A percentile compares a stretch with the other conserved stretches of the same genome.
These are phyloP conservation scores for Gigaspora rosea DNA, from an alignment of 192 early-diverging fungal genomes.

Conservation along the genomic window DNA sequence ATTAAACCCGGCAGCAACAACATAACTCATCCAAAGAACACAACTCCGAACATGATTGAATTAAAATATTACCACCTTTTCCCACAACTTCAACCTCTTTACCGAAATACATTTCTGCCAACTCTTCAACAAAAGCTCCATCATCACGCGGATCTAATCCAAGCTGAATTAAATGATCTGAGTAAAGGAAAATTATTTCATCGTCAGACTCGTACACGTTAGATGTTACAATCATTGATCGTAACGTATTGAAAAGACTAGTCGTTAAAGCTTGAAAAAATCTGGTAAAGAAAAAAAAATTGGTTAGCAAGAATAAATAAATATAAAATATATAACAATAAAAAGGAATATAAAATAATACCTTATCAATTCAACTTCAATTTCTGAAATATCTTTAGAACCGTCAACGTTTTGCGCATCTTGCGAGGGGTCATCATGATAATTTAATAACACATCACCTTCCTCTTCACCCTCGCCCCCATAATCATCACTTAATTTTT, in stretches of 20 bases:
- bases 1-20: background rate
- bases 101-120: slow-evolving; percentile 49
- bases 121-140: slow-evolving; percentile 42
- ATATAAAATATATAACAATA: background rate
- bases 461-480: slow-evolving; percentile 10
- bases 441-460: slow-evolving; percentile 8
- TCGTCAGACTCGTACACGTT: slow-evolving; percentile 21
- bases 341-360: slow-evolving; percentile 10
- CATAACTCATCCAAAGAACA: background rate
- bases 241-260: slow-evolving; percentile 33
- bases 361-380: slow-evolving; percentile 38
- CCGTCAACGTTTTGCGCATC: slow-evolving; percentile 11
- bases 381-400: slow-evolving; percentile 23
- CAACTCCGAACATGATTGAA: slow-evolving; percentile 1
- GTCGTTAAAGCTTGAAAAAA: slow-evolving; percentile 36
- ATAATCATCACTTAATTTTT: slow-evolving; percentile 33
- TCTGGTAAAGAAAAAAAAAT: slow-evolving; percentile 35
- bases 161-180: slow-evolving; percentile 44
- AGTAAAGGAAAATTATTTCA: slow-evolving; percentile 24
- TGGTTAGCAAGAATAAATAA: slow-evolving; percentile 43
- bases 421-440: background rate
- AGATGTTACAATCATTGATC: background rate
- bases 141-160: slow-evolving; percentile 49
- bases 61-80: background rate
- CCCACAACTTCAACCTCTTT: slow-evolving; percentile 37